Evolutionary conservation across 2,329 filamentous ascomycete species (phyloP), one percentile per base, ranked within the genome.

Genomic region (Penicillium thymicola): DNA sequence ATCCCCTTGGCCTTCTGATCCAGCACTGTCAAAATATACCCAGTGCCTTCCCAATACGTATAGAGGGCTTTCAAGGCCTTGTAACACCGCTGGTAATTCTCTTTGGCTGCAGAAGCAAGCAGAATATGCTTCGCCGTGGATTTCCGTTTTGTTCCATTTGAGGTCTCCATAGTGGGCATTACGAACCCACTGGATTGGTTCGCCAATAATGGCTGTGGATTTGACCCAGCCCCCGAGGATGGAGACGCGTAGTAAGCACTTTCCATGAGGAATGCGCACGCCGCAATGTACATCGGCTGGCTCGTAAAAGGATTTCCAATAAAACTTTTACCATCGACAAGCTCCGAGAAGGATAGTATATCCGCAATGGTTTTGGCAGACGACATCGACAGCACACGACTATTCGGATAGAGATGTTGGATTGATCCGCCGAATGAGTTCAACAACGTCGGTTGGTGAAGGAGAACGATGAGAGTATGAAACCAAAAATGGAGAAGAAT

Each of bases 321-420:
- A 54, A 92, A 90, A 64, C 90, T 92, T 70, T 90, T 92, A 0
- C 89, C 86, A 70, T 95, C 90, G 50, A 94, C 90, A 10, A 95
- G 77, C 68, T 95, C 90, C 0, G 90, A 89, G 71, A 95, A 95
- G 1, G 89, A 88, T 9, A 95, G 75, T 16, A 96, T 96, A 65
- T 96, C 91, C 34, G 90, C 90, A 58, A 96, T 94, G 0, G 91
- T 95, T 76, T 95, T 96, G 13, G 91, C 92, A 25, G 90, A 93
- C 14, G 89, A 92, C 88, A 93, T 92, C 58, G 89, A 90, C 5
- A 86, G 67, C 70, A 94, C 90, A 54, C 89, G 86, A 62, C 90
- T 94, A 67, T 94, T 90, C 0, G 88, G 85, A 37, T 91, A 85
- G 1, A 96, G 79, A 54, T 91, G 88, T 48, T 90, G 81, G 51